phyloP scores from a whole-genome alignment of 441 rosid genomes.

The Gossypium lobatum region DNA sequence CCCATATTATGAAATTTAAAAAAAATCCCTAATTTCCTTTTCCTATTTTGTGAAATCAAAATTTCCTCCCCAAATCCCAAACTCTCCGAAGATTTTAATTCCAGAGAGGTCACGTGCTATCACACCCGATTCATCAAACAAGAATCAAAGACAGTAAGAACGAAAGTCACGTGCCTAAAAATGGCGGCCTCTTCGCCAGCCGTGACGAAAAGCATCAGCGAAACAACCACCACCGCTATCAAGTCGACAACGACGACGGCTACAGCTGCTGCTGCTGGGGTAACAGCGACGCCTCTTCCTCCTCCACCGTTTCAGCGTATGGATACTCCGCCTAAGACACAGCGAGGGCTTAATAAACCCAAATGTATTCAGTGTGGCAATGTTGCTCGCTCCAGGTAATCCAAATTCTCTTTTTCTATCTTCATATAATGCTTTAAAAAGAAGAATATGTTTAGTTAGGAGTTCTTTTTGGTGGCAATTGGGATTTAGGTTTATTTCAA shows the following conservation, averaged over 20 bases:
- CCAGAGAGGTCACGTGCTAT: not conserved
- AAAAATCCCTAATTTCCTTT: not conserved
- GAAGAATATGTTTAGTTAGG: too few species aligned
- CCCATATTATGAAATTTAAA: not conserved
- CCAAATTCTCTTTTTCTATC: not conserved
- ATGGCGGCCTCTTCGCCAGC: constrained; percentile 2
- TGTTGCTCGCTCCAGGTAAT: constrained; percentile 92
- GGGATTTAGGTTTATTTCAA: not conserved
- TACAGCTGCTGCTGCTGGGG: not conserved
- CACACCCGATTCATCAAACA: not conserved
- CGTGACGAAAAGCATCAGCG: not conserved
- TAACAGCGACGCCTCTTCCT: not conserved
- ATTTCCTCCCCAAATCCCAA: not conserved
- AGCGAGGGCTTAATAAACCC: constrained; percentile 93
- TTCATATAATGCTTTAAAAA: not conserved
- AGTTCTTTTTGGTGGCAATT: not conserved
- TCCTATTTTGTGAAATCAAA: not conserved
- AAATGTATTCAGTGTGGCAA: constrained; percentile 94
- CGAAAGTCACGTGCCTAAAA: constrained; percentile 2
- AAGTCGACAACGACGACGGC: not conserved
- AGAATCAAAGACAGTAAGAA: not conserved
- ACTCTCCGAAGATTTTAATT: not conserved
- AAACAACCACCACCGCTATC: not conserved
- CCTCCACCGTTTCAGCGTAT: constrained; percentile 20
- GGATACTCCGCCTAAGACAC: constrained; percentile 60